phyloP scores from a whole-genome alignment of 225 moss, liverwort and hornwort species.

The Climacium dendroides region DNA sequence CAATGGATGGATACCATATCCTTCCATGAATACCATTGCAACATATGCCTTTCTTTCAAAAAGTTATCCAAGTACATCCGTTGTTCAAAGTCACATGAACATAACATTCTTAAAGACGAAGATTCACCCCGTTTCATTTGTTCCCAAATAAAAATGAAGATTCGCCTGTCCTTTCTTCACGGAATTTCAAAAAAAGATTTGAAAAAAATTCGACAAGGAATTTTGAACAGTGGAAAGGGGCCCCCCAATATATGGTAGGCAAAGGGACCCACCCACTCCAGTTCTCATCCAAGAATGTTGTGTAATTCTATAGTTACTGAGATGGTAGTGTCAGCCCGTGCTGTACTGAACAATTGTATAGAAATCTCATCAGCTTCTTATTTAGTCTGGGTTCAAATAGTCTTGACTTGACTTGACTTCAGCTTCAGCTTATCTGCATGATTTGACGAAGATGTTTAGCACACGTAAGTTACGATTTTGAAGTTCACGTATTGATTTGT shows the following conservation, averaged over 20 bases:
- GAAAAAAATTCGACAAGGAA: background rate
- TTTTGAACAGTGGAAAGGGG: background rate
- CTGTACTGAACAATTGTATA: background rate
- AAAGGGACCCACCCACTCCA: background rate
- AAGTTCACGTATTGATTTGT: background rate
- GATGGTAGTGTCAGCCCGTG: too few relatives aligned
- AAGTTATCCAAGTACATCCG: background rate
- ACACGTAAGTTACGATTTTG: background rate
- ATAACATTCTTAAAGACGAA: background rate
- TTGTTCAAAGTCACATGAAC: background rate
- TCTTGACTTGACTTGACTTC: too few relatives aligned
- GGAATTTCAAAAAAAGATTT: too few relatives aligned
- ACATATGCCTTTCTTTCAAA: background rate
- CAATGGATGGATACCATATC: background rate
- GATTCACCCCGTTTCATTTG: too few relatives aligned
- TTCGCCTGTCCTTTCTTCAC: background rate
- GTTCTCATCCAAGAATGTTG: background rate
- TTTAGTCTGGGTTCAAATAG: background rate
- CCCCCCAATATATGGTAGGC: background rate
- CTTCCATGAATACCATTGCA: background rate
- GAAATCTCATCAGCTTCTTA: background rate
- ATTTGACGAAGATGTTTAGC: background rate
- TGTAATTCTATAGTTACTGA: background rate
- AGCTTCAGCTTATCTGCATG: background rate
- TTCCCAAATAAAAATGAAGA: background rate